Base-by-base conservation (phyloP, 148 eudicot genomes). In the Camellia lanceoleosa region DNA sequence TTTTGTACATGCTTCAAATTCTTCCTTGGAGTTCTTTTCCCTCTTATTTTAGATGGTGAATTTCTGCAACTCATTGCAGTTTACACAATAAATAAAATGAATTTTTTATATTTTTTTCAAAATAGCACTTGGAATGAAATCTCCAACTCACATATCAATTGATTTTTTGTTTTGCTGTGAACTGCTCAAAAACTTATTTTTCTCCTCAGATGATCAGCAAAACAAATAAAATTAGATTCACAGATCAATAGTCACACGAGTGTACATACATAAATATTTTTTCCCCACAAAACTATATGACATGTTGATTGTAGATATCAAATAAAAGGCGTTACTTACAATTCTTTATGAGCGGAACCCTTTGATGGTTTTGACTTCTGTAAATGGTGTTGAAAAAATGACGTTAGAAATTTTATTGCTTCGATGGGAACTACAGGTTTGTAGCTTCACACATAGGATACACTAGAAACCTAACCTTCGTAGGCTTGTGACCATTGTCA, bases 11-110 rank as follows among this genome's bases (percentile, higher is more conserved):
- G 86, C 82, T 77, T 89, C 18, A 82, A 61, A 72, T 76, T 89
- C 83, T 91, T 86, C 80, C 86, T 79, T 65, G 86, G 92, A 79
- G 94, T 88, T 81, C 86, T 86, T 84, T 88, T 93, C 63, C n/a
- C 87, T 86, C 84, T 91, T 16, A 52, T 84, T 73, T 82, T 83
- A 77, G 92, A 84, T 58, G 88, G 67, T 52, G 81, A 58, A 78
- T 89, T 91, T n/a, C n/a, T n/a, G 89, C 66, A 78, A 81, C 66
- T 78, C 68, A 82, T 54, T 52, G 70, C 58, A 69, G 62, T 51
- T 54, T 73, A 80, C 41, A 70, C 49, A 79, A 82, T 9, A 14
- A 72, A 44, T 71, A 38, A 68, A 64, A 71, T 16, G 30, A 62
- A 38, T 23, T 23, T 23, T 23, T 23, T 23, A 23, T 23, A 0